Percentiles rank a stretch among this genome's conserved stretches.
Conservation (phyloP, 768 basidiomycete species). For the Tricholoma matsutake region DNA sequence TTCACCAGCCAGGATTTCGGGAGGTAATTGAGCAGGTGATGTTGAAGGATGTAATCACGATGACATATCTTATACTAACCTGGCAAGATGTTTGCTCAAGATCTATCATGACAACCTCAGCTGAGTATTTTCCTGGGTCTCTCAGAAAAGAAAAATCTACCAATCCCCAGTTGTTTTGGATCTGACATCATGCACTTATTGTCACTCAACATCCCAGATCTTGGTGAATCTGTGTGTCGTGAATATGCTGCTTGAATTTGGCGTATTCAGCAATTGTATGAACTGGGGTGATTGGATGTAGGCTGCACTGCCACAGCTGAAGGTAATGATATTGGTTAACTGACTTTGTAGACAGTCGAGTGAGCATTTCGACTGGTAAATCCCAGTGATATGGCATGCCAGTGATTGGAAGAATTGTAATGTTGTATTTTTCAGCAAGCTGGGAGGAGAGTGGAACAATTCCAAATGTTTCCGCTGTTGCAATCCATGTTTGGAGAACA, state of each 20-base stretch:
- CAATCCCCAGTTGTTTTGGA: too few species aligned
- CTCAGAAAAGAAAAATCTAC: too few species aligned
- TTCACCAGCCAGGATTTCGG: not conserved
- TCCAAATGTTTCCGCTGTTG: not conserved
- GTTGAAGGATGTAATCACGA: too few species aligned
- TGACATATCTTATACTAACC: too few species aligned
- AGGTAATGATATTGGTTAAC: not conserved
- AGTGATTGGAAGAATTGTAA: conserved; percentile 1
- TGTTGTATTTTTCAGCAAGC: conserved; percentile 1
- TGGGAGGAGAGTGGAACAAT: conserved; percentile 1
- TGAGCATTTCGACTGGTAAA: not conserved
- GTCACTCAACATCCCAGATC: too few species aligned
- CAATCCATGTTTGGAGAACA: not conserved
- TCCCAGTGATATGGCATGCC: not conserved
- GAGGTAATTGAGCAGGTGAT: not conserved
- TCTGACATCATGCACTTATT: too few species aligned
- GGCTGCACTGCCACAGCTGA: not conserved
- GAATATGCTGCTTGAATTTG: not conserved
- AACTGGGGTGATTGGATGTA: not conserved
- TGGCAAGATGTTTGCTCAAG: too few species aligned
- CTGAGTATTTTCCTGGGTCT: too few species aligned
- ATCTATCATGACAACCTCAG: too few species aligned
- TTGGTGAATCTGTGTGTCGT: not conserved
- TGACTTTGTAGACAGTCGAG: not conserved
- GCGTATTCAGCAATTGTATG: not conserved